phyloP scores from a whole-genome alignment of 176 grass and related monocot species.

The Dactylis glomerata region DNA sequence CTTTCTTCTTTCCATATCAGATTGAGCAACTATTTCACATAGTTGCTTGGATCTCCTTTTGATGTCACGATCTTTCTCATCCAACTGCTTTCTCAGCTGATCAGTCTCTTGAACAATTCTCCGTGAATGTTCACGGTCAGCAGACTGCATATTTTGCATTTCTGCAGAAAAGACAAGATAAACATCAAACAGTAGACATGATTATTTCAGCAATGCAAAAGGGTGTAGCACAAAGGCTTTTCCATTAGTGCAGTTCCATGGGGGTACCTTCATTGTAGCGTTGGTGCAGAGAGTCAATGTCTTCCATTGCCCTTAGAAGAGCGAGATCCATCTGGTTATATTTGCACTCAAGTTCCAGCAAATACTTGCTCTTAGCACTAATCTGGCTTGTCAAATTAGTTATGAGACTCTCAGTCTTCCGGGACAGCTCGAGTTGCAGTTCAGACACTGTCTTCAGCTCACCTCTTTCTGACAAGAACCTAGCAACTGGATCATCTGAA shows the following conservation, averaged over 20 bases:
- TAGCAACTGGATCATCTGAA: conserved; percentile 27
- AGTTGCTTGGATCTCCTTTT: conserved; percentile 29
- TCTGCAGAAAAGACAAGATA: conserved; percentile 15
- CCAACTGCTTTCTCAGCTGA: conserved; percentile 32
- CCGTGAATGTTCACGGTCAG: conserved; percentile 25
- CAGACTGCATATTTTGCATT: conserved; percentile 44
- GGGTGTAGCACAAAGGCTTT: background rate
- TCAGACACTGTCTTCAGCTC: conserved; percentile 40
- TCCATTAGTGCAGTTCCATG: background rate
- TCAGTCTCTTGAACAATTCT: conserved; percentile 42
- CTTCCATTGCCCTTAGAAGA: conserved; percentile 35
- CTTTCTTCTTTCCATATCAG: conserved; percentile 50
- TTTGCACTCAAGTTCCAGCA: conserved; percentile 32
- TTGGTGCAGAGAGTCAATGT: conserved; percentile 28
- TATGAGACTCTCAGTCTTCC: conserved; percentile 38
- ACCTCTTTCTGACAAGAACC: conserved; percentile 35
- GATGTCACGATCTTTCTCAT: conserved; percentile 32
- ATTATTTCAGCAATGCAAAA: background rate
- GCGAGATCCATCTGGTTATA: conserved; percentile 40
- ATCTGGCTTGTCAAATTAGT: conserved; percentile 36
- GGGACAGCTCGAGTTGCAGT: conserved; percentile 26
- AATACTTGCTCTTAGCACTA: conserved; percentile 36
- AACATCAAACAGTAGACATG: background rate
- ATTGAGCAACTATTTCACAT: conserved; percentile 40
- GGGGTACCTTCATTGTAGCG: conserved; percentile 44